These are phyloP conservation scores for Vicia sativa DNA, from an alignment of 306 rosid species.

Conservation along the genomic window DNA sequence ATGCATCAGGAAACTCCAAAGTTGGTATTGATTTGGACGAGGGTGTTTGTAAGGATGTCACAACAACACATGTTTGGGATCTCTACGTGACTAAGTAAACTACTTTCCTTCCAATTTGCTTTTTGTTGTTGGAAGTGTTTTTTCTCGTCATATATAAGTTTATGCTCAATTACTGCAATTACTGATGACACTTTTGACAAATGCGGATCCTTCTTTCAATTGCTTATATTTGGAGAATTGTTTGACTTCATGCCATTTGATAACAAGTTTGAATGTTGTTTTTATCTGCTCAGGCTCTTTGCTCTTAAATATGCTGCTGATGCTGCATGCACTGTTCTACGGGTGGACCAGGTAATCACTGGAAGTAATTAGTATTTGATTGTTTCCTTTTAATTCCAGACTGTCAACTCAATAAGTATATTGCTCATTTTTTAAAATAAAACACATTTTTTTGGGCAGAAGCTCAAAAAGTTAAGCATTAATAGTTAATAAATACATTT, in stretches of 20 bases:
- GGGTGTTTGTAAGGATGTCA: conserved; percentile 76
- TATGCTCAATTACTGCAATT: neutral
- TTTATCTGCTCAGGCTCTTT: conserved; percentile 57
- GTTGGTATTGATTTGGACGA: conserved; percentile 85
- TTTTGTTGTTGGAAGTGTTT: conserved; percentile 7
- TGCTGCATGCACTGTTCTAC: conserved; percentile 95
- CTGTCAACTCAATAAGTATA: neutral
- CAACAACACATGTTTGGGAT: conserved; percentile 68
- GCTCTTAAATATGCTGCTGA: conserved; percentile 95
- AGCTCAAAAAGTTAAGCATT: neutral
- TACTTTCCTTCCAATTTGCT: conserved; percentile 23
- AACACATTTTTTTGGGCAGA: neutral
- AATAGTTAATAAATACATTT: neutral
- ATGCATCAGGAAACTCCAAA: conserved; percentile 88
- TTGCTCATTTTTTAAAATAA: neutral
- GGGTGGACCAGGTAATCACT: conserved; percentile 87
- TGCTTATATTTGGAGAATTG: conserved; percentile 13
- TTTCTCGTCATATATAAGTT: conserved; percentile 14
- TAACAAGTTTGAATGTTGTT: conserved; percentile 24
- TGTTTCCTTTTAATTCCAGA: conserved; percentile 8
- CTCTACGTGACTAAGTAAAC: conserved; percentile 79
- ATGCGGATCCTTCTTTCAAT: conserved; percentile 10
- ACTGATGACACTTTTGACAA: neutral
- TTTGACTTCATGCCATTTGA: neutral
- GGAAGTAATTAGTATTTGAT: neutral